Evolutionary conservation across 2,329 filamentous ascomycete species (phyloP).

Genomic region (Alternaria atra): DNA sequence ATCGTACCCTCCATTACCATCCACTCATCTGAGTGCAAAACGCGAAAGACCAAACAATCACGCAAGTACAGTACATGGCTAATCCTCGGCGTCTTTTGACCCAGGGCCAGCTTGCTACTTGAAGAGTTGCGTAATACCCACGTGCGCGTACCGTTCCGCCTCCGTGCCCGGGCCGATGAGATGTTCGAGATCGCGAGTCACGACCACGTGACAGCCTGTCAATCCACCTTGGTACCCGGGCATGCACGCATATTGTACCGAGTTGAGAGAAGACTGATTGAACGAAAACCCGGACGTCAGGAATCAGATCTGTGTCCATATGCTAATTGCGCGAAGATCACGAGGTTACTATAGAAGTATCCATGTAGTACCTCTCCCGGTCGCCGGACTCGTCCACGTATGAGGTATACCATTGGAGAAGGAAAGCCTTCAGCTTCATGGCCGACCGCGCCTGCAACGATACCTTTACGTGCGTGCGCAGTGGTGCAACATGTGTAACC

Average conservation of each 20-base stretch:
- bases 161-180: constrained; percentile 1
- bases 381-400: not conserved
- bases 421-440: not conserved
- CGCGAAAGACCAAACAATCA: not conserved
- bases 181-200: not conserved
- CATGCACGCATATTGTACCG: not conserved
- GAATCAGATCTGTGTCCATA: not conserved
- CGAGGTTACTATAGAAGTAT: not conserved
- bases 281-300: not conserved
- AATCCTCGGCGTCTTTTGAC: not conserved
- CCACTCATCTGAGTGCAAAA: not conserved
- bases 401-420: not conserved
- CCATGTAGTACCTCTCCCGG: not conserved
- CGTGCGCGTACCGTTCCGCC: constrained; percentile 11
- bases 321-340: not conserved
- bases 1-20: not conserved
- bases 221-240: not conserved
- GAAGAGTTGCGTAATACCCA: not conserved
- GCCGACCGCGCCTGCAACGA: not conserved
- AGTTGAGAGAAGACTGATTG: not conserved
- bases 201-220: not conserved
- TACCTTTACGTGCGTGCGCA: not conserved
- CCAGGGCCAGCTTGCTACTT: not conserved
- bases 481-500: not conserved
- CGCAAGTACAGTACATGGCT: not conserved